Evolutionary conservation across 805 yeast species (phyloP), one percentile per base, ranked within the genome.

Genomic region (Zygosaccharomyces bailii): DNA sequence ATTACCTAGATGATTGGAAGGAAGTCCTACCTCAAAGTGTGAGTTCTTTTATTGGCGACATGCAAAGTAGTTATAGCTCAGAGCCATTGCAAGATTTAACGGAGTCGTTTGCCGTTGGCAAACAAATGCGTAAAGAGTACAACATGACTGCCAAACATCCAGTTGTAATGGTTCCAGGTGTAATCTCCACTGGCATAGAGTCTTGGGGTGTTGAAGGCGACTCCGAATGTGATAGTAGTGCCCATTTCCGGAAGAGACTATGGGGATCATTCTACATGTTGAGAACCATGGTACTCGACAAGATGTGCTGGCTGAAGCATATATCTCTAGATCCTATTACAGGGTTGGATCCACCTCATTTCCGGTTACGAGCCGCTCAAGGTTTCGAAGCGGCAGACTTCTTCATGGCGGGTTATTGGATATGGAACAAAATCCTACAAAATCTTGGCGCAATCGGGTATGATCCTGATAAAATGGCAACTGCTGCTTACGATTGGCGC

Each of bases 221-320:
- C 4, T 77, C 71, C 2, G 93, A 82, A 5, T 93, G 99, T 63
- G 93, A 95, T 3, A 76, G 88, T 30, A 78, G 82, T 47, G 74
- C 81, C 7, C 95, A 91, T 64, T 93, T 91, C 68, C 74, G 99
- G 41, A 90, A 89, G 60, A 72, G 98, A 53, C 64, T 93, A 45
- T 93, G 99, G 99, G 99, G 99, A 0, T 87, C 96, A 0, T 90
- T 89, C 70, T 89, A 86, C 61, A 93, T 93, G 99, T 68, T 93
- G 46, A 75, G 85, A 53, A 82, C 96, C 2, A 91, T 93, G 98
- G 73, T 93, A 17, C 69, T 90, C 44, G 96, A 91, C 59, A 93
- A 93, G 65, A 63, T 78, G 1, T 93, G 99, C 66, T 93, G 99
- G 99, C 73, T 93, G 51, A 82, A 85, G 62, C 96, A 90, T 63